Evolutionary conservation across 768 basidiomycete species (phyloP).

Genomic region (Suillus brevipes): DNA sequence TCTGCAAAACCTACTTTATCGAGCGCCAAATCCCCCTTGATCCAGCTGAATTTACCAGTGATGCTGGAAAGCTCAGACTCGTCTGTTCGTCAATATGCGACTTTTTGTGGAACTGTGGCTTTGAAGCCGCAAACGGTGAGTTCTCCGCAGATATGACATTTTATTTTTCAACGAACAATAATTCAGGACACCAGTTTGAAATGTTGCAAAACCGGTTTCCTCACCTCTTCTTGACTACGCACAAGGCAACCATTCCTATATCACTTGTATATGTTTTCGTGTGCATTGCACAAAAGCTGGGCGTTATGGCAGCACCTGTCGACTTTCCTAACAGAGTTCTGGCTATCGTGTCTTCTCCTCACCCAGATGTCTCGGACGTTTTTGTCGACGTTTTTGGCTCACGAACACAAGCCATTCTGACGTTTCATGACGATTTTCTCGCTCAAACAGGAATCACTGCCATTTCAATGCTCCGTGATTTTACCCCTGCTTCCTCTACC

Average conservation of each 20-base stretch:
- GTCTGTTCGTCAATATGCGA: constrained; percentile 47
- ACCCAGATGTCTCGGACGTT: constrained; percentile 36
- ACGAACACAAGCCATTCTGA: constrained; percentile 32
- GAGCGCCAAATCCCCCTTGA: constrained; percentile 29
- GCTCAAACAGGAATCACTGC: constrained; percentile 26
- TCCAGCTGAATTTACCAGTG: constrained; percentile 31
- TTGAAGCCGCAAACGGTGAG: constrained; percentile 44
- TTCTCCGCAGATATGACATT: not conserved
- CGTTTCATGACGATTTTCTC: constrained; percentile 38
- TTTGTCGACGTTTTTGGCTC: constrained; percentile 52
- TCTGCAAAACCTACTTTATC: constrained; percentile 42
- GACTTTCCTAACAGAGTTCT: constrained; percentile 59
- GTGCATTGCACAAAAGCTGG: constrained; percentile 50
- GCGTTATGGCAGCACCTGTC: constrained; percentile 51
- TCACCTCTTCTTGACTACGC: constrained; percentile 52
- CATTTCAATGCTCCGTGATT: constrained; percentile 17
- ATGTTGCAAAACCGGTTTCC: constrained; percentile 57
- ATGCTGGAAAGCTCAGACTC: constrained; percentile 25
- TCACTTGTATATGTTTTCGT: constrained; percentile 61
- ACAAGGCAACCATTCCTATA: constrained; percentile 56
- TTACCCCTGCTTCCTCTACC: constrained; percentile 31
- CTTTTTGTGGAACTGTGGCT: constrained; percentile 53
- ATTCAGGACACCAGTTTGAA: constrained; percentile 40
- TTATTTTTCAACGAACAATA: constrained; percentile 4
- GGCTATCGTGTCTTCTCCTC: constrained; percentile 45